A percentile compares a stretch with the other conserved stretches of the same genome.
These are phyloP conservation scores for Paraphoma chrysanthemicola DNA, from an alignment of 2,329 filamentous ascomycete genomes.

Conservation along the genomic window DNA sequence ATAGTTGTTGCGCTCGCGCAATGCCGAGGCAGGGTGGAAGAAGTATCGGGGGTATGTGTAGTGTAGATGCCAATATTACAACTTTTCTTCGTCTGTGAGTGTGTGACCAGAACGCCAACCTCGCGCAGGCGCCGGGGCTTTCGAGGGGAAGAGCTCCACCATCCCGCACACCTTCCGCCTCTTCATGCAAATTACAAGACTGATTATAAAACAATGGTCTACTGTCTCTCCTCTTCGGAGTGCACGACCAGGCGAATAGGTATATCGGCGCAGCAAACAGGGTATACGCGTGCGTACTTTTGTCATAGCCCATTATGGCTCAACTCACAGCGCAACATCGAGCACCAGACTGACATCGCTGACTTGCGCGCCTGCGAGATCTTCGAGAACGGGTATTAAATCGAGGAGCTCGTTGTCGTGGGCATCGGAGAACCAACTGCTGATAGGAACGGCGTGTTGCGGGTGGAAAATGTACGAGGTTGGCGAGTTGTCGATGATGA, in stretches of 20 bases:
- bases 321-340: conserved; percentile 74
- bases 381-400: conserved; percentile 96
- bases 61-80: conserved; percentile 39
- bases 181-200: conserved; percentile 46
- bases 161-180: conserved; percentile 1
- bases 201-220: conserved; percentile 46
- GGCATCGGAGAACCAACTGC: conserved; percentile 99
- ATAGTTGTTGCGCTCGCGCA: conserved; percentile 9
- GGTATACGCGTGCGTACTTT: conserved; percentile 34
- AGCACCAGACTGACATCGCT: conserved; percentile 96
- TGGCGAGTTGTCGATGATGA: conserved; percentile 99
- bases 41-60: conserved; percentile 30
- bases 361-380: conserved; percentile 86
- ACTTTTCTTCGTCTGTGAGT: conserved; percentile 21
- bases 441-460: conserved; percentile 97
- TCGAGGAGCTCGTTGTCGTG: conserved; percentile 99
- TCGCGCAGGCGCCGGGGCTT: not conserved
- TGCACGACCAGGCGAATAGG: conserved; percentile 20
- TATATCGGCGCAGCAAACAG: conserved; percentile 30
- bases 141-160: no score
- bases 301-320: conserved; percentile 11
- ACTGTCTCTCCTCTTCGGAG: conserved; percentile 5
- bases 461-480: conserved; percentile 99
- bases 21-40: not conserved
- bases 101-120: conserved; percentile 3